Base-by-base conservation (phyloP, 805 yeast species). In the Teunomyces funiuensis region DNA sequence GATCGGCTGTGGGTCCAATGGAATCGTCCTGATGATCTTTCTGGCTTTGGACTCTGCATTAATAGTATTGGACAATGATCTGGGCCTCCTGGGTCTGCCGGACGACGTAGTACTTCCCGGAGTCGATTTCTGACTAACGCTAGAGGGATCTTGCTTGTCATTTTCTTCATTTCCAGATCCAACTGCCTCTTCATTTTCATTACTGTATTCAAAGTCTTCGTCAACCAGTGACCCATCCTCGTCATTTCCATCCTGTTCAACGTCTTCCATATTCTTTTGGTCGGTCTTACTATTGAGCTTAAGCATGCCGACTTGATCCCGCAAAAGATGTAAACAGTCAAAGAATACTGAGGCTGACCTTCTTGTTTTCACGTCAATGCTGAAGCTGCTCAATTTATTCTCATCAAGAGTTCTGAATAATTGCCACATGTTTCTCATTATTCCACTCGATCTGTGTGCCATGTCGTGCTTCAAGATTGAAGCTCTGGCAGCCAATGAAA, bases 381-480 rank as follows among this genome's bases (percentile, higher is more conserved):
- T 65, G 22, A 66, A 57, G 11, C 60, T 59, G 7, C 64, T 61
- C 42, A 58, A 50, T n/a, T 61, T 61, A 46, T 76, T 79, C 30
- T 78, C 82, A 48, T 81, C 78, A 51, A 89, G 66, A 4, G 83
- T 74, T 38, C 83, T 77, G 61, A 86, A 86, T 44, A 89, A 71
- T 45, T 85, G 87, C 99, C 99, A 91, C 71, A 89, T 83, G 56
- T 89, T 89, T 54, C 85, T 78, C 93, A 93, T 88, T 44, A 93
- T 88, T 6, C 96, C 97, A 34, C 95, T 82, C 0, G 96, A 86
- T 50, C 98, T 76, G 59, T 87, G 88, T 0, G 97, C 88, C 73
- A 93, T 82, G 57, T 91, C 99, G 63, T 90, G 93, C 53, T 88
- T 88, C 52, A 88, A 70, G 20, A 91, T 83, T 0, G 97, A 88